Conservation (phyloP, 495 filamentous ascomycete species). For the Pseudotulostoma volvatum region DNA sequence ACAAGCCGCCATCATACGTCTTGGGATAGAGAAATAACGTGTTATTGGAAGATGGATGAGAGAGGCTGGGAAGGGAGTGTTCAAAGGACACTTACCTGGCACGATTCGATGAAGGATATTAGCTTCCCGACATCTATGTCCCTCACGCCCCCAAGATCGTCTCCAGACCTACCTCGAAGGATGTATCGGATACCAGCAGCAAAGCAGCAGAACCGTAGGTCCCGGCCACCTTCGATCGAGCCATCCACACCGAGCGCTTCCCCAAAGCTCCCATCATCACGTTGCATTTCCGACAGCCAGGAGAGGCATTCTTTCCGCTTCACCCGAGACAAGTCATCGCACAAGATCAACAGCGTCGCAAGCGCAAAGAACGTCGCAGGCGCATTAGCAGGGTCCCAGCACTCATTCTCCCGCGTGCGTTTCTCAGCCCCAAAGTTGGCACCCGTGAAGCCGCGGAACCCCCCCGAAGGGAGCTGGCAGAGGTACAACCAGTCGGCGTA, state of each 20-base stretch:
- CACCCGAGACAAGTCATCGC: constrained; percentile 53
- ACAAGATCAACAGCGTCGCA: constrained; percentile 52
- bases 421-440: constrained; percentile 37
- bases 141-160: constrained; percentile 35
- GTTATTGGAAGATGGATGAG: background rate
- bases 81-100: constrained; percentile 51
- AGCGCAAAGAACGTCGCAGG: constrained; percentile 82
- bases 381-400: constrained; percentile 67
- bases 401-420: constrained; percentile 30
- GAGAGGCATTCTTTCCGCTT: constrained; percentile 47
- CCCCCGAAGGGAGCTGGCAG: constrained; percentile 58
- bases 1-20: constrained; percentile 85
- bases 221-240: constrained; percentile 56
- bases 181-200: constrained; percentile 72
- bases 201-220: constrained; percentile 76
- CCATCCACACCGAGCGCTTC: constrained; percentile 50
- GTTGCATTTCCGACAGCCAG: constrained; percentile 66
- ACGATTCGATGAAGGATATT: constrained; percentile 51
- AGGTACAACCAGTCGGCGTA: constrained; percentile 57
- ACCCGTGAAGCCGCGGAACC: constrained; percentile 67
- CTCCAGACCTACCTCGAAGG: constrained; percentile 40
- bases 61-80: background rate
- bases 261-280: constrained; percentile 79
- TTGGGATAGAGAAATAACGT: constrained; percentile 16
- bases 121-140: constrained; percentile 65